Base-by-base conservation (phyloP, 495 filamentous ascomycete genomes). In the Xylaria palmicola region DNA sequence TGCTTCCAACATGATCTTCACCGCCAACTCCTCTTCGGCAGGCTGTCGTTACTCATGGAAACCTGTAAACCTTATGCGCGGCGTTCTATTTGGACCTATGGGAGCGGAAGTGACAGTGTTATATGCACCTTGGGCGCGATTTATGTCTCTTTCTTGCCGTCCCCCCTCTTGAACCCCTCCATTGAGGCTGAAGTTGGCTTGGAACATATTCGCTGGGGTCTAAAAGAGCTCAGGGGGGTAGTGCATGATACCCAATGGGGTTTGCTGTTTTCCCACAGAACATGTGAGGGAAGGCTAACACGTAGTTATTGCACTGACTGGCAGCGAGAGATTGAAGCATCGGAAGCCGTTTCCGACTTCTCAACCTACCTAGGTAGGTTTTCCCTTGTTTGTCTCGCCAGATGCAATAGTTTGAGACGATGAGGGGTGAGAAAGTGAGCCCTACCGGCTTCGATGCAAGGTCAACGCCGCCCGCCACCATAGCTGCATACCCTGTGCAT, bases 371-470 rank as follows among this genome's bases (percentile, higher is more conserved):
- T 6, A 19, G 62, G 56, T 62, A 63, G 65, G 59, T 60, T 59
- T 34, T 56, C 48, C 57, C 62, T 34, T 1, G 34, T 62, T 56
- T 54, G 60, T 67, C 56, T 64, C 62, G 62, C 59, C n/a, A n/a
- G n/a, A n/a, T n/a, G n/a, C n/a, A n/a, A n/a, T n/a, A 53, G 62
- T 64, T 70, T 65, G 62, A 63, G 51, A 63, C 65, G 56, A 65
- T 60, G 59, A 65, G 67, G 65, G 65, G 65, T 65, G 65, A 49
- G 9, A 65, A 51, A 10, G 36, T 37, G 59, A 62, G 67, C 55
- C 63, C 61, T 65, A 70, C 65, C 65, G 58, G 55, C 19, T 60
- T 49, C 17, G 61, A 66, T 59, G 62, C 57, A 68, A 62, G 60
- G 65, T 64, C 60, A 34, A 39, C 43, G 52, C 54, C 20, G 43